phyloP scores from a whole-genome alignment of 108 stramenopile species.

The Nannochloropsis oceanica region DNA sequence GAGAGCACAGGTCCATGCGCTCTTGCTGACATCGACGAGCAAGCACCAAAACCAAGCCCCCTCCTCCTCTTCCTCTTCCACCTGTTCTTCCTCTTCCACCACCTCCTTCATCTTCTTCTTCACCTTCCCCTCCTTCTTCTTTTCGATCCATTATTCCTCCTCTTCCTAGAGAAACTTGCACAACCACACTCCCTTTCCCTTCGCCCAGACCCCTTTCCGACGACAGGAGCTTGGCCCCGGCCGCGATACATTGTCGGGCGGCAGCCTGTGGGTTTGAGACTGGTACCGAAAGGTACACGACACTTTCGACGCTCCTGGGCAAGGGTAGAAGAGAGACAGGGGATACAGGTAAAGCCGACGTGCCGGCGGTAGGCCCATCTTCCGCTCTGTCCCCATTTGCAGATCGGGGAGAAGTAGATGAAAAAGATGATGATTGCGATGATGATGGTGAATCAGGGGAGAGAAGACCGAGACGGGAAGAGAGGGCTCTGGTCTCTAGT shows the following conservation, averaged over 20 bases:
- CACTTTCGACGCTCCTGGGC: not conserved
- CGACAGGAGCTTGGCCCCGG: not conserved
- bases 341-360: no score
- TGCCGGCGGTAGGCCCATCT: no score
- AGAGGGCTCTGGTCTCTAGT: not conserved
- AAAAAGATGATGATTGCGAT: no score
- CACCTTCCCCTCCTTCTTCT: not conserved
- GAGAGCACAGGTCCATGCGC: no score
- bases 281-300: not conserved
- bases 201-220: not conserved
- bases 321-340: no score
- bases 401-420: no score
- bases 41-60: not conserved
- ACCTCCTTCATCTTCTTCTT: not conserved
- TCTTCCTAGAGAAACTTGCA: not conserved
- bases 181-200: not conserved
- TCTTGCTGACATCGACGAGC: no score
- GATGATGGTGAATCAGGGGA: no score
- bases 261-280: not conserved
- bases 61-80: not conserved
- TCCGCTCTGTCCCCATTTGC: no score
- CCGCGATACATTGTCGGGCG: not conserved
- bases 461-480: not conserved
- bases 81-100: not conserved
- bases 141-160: not conserved